These are phyloP conservation scores for Dioscorea cayenensis DNA, from an alignment of 116 monocot species.

Conservation along the genomic window DNA sequence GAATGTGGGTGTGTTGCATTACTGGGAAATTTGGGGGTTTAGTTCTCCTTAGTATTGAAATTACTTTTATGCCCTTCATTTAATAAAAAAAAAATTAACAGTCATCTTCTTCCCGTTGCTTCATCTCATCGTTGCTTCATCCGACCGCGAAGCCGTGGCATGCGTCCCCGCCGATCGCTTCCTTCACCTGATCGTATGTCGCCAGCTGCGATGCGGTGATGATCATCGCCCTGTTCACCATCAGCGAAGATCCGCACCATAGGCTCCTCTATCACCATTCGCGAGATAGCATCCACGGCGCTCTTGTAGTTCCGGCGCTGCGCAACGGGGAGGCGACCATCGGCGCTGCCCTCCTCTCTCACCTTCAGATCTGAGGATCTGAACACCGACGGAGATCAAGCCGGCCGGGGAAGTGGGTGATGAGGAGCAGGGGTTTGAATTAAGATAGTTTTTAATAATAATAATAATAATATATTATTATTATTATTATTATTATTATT, in stretches of 20 bases:
- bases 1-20: no score
- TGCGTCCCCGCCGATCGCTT: slow-evolving; percentile 72
- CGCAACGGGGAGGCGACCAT: slow-evolving; percentile 55
- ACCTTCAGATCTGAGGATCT: slow-evolving; percentile 73
- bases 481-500: no score
- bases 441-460: no score
- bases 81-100: no score
- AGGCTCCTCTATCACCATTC: slow-evolving; percentile 49
- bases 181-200: slow-evolving; percentile 90
- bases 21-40: no score
- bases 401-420: slow-evolving; percentile 21
- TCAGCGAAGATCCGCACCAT: slow-evolving; percentile 78
- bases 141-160: slow-evolving; percentile 71
- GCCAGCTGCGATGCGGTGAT: slow-evolving; percentile 92
- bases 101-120: no score
- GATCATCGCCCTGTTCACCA: slow-evolving; percentile 90
- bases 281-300: slow-evolving; percentile 46
- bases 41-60: no score
- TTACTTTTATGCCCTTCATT: no score
- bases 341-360: slow-evolving; percentile 79
- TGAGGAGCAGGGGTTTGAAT: not conserved
- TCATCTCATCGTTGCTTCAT: no score
- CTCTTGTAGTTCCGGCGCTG: slow-evolving; percentile 62
- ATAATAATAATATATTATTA: no score
- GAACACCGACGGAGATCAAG: slow-evolving; percentile 46